Evolutionary conservation across 2,329 filamentous ascomycete species (phyloP), one percentile per base, ranked within the genome.

Genomic region (Sporothrix inflata): DNA sequence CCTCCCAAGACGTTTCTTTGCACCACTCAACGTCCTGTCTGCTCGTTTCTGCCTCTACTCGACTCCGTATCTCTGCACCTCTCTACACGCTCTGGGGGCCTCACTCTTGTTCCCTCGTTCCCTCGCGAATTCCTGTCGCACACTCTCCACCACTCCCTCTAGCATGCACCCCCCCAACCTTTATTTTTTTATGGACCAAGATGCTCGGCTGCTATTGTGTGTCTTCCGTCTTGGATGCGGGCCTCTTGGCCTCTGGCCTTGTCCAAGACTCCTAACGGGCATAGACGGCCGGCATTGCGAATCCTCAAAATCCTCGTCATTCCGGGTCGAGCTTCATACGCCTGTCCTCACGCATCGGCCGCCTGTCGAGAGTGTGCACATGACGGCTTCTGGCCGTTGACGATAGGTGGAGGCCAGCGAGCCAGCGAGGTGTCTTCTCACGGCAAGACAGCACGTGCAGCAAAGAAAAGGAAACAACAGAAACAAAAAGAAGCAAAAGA

Each of bases 131-230:
- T 49, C 12, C 42, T 42, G 24, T 65, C 69, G 53, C 27, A 21
- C 45, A 21, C 53, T 70, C 55, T 71, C 55, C 55, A 27, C 57
- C 69, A 65, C 45, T 65, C 57, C 57, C 19, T 38, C 12, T 27
- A n/a, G 30, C 55, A 38, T 63, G 38, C 68, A 21, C 14, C 30
- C 34, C 49, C 67, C 34, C 24, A n/a, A 30, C 42, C 60, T 65
- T 34, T 34, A 6, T 45, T 16, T 45, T 27, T 65, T 45, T 42
- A 30, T 47, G 60, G 60, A 21, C 34, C 60, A 63, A 16, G 60
- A 63, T 63, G 38, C 34, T 53, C 60, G 34, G 34, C 60, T 63
- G 60, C 38, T 63, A 42, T 34, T 34, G 60, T 19, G 60, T 34
- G 60, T 19, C 60, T 19, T 21, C 30, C 1, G 38, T 3, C 21